These are phyloP conservation scores for Podaxis rugospora DNA, from an alignment of 768 basidiomycete genomes.

Conservation along the genomic window DNA sequence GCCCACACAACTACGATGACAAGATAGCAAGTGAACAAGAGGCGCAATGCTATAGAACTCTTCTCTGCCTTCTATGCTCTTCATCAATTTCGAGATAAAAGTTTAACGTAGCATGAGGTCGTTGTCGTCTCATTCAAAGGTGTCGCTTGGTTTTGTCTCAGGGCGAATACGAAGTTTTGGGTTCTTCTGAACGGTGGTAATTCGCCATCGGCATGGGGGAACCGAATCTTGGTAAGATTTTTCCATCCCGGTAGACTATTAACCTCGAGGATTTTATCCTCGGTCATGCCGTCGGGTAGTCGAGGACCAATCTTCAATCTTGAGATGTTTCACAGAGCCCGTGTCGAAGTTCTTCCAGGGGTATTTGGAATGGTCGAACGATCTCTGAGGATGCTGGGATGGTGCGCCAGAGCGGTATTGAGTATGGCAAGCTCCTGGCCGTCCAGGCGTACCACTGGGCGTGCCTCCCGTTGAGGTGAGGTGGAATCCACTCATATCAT, in stretches of 20 bases:
- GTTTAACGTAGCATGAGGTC: constrained; percentile 59
- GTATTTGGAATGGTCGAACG: constrained; percentile 75
- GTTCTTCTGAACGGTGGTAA: constrained; percentile 50
- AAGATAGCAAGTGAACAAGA: no score
- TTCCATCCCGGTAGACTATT: constrained; percentile 89
- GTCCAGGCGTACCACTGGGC: constrained; percentile 48
- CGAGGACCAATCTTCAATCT: constrained; percentile 60
- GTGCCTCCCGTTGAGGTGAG: constrained; percentile 48
- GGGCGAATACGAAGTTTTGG: constrained; percentile 92
- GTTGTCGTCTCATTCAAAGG: constrained; percentile 77
- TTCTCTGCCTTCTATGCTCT: no score
- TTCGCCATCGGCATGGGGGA: constrained; percentile 84
- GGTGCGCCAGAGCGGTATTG: constrained; percentile 19
- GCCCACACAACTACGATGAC: no score
- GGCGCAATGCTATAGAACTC: no score
- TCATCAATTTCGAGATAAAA: constrained; percentile 22
- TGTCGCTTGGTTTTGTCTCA: constrained; percentile 87
- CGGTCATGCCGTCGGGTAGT: constrained; percentile 64
- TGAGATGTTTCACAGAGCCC: constrained; percentile 84
- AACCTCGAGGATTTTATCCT: constrained; percentile 85
- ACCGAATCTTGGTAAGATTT: constrained; percentile 90
- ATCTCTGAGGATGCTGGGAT: constrained; percentile 51
- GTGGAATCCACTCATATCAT: constrained; percentile 40
- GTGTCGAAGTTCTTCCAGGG: constrained; percentile 80
- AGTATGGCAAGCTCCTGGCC: constrained; percentile 19